Base-by-base conservation (phyloP, 1,139 yeast genomes). In the Geotrichum fermentans region DNA sequence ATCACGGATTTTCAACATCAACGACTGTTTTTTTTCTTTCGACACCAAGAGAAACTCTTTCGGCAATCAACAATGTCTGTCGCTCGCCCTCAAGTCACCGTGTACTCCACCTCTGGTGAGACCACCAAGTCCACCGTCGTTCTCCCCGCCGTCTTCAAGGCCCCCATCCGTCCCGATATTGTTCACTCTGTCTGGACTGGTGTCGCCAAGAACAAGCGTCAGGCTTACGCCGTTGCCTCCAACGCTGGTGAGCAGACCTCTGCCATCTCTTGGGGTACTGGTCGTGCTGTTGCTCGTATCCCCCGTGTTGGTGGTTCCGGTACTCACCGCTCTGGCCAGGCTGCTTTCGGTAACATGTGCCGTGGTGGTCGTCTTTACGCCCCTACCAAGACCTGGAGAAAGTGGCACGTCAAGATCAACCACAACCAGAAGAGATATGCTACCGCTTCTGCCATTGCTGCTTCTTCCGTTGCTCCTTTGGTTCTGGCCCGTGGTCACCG, bases 351-450 rank as follows among this genome's bases (percentile, higher is more conserved):
- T 83, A 92, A 92, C 94, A 92, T 92, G 98, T 92, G 98, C 84
- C 92, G 98, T 80, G 97, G 97, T 77, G 98, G 98, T 81, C 96
- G 98, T 80, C 92, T 92, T 97, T 92, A 92, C 72, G 97, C 98
- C 76, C 98, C 98, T 76, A 92, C 98, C 78, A 92, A 94, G 84
- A 89, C 96, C 77, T 92, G 98, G 98, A 89, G 98, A 86, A 89
- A 84, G 80, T 92, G 98, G 98, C 95, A 94, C 89, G 95, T 92
- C 73, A 92, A 89, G 85, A 96, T 92, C 69, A 92, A 92, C 96
- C 97, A 89, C 78, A 92, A 90, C 88, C 96, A 92, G 81, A 92
- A 90, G 85, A 92, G 97, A 79, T 92, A 90, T 77, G 99, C 99
- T 64, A 90, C 97, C 66, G 97, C 97, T 70, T 92, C 99, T 63